Percentiles rank a stretch among this genome's conserved stretches.
phyloP scores from a whole-genome alignment of 2,329 filamentous ascomycete genomes.

The Cryphonectria nitschkei region DNA sequence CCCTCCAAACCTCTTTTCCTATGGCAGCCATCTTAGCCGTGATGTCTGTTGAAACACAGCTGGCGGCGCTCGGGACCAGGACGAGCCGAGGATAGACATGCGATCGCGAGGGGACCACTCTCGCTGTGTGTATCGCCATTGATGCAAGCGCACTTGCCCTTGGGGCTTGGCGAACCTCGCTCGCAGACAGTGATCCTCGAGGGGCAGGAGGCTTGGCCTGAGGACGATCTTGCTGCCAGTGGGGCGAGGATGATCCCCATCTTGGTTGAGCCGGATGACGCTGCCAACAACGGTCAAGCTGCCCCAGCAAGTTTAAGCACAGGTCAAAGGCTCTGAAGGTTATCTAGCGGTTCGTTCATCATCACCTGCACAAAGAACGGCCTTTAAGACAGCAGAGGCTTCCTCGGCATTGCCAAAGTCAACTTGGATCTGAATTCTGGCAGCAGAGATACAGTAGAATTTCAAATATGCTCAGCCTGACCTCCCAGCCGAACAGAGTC shows the following conservation, averaged over 20 bases:
- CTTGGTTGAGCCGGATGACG: not conserved
- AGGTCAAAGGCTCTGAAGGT: not conserved
- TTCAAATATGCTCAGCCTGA: not conserved
- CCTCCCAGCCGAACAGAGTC: not conserved
- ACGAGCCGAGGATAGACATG: slow-evolving; percentile 49
- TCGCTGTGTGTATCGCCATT: not conserved
- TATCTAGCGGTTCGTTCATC: no score
- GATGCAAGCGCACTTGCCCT: not conserved
- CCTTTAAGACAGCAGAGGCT: not conserved
- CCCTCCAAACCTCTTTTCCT: no score
- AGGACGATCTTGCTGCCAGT: not conserved
- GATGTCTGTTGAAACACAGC: not conserved
- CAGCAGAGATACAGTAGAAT: not conserved
- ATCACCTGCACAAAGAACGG: not conserved
- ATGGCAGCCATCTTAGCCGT: not conserved
- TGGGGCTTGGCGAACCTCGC: not conserved
- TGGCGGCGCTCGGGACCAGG: not conserved
- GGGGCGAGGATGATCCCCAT: slow-evolving; percentile 1
- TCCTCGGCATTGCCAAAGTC: not conserved
- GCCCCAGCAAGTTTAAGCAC: not conserved
- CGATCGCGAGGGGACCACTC: not conserved
- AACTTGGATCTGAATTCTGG: not conserved
- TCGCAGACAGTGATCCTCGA: not conserved
- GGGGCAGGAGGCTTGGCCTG: not conserved
- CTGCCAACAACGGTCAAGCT: not conserved